phyloP scores from a whole-genome alignment of 1,284 basidiomycete genomes.

The Ceraceosorus bombacis region DNA sequence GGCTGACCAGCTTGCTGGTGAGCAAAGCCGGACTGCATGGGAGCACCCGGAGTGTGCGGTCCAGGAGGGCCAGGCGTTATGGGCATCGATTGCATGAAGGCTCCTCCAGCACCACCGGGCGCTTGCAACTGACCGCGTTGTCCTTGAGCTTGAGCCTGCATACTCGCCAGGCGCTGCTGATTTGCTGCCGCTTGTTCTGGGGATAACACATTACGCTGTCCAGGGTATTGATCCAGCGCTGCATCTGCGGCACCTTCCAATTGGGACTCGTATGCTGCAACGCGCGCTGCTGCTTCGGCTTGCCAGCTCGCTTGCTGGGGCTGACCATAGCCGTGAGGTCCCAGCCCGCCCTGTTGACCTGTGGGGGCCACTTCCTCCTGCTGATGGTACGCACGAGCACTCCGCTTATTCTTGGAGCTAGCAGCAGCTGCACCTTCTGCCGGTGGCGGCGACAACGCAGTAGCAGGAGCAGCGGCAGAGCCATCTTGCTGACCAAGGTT shows the following conservation, averaged over 20 bases:
- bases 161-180: slow-evolving; percentile 26
- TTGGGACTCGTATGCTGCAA: slow-evolving; percentile 25
- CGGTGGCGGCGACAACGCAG: slow-evolving; percentile 5
- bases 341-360: slow-evolving; percentile 39
- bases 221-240: slow-evolving; percentile 45
- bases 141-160: background rate
- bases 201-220: slow-evolving; percentile 40
- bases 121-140: slow-evolving; percentile 25
- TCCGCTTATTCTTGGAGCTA: slow-evolving; percentile 37
- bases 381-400: slow-evolving; percentile 47
- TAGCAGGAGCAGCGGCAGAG: slow-evolving; percentile 14
- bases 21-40: background rate
- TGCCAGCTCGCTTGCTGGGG: slow-evolving; percentile 38
- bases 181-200: slow-evolving; percentile 38
- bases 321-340: slow-evolving; percentile 17
- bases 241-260: slow-evolving; percentile 21
- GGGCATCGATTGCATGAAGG: slow-evolving; percentile 10
- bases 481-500: slow-evolving; percentile 16
- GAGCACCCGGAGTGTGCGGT: slow-evolving; percentile 10
- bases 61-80: slow-evolving; percentile 11
- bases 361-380: slow-evolving; percentile 22
- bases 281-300: slow-evolving; percentile 36
- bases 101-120: slow-evolving; percentile 12
- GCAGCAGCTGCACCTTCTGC: slow-evolving; percentile 14
- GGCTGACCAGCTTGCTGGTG: background rate